Evolutionary conservation across 441 rosid species (phyloP).

Genomic region (Populus trichocarpa): DNA sequence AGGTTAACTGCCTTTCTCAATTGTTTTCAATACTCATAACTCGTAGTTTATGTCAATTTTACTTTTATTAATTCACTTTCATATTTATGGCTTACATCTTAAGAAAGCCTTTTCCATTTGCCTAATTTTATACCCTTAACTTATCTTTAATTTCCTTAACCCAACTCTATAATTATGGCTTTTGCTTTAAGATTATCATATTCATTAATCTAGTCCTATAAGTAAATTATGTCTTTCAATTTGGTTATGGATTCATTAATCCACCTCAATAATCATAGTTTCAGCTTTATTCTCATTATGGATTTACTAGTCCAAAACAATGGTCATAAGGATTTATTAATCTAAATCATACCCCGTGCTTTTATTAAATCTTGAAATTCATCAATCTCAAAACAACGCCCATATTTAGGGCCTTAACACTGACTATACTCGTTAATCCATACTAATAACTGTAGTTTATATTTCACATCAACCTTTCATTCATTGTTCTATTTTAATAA

Average conservation of each 20-base stretch:
- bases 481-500: no score
- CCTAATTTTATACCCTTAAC: not conserved
- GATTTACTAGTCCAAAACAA: not conserved
- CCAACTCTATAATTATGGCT: not conserved
- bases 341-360: not conserved
- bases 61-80: no score
- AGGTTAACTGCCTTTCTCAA: no score
- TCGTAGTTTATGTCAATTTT: not conserved
- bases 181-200: no score
- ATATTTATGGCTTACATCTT: no score
- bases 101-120: not conserved
- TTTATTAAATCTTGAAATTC: not conserved
- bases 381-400: not conserved
- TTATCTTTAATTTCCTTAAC: not conserved
- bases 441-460: no score
- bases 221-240: not conserved
- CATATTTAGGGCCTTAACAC: not conserved
- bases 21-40: not conserved
- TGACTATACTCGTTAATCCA: not conserved
- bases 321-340: not conserved
- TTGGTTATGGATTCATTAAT: not conserved
- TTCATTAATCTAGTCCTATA: not conserved
- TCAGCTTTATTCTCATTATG: not conserved
- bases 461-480: not conserved
- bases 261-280: not conserved